Conservation (phyloP, 495 filamentous ascomycete species). For the Tirmania nivea region DNA sequence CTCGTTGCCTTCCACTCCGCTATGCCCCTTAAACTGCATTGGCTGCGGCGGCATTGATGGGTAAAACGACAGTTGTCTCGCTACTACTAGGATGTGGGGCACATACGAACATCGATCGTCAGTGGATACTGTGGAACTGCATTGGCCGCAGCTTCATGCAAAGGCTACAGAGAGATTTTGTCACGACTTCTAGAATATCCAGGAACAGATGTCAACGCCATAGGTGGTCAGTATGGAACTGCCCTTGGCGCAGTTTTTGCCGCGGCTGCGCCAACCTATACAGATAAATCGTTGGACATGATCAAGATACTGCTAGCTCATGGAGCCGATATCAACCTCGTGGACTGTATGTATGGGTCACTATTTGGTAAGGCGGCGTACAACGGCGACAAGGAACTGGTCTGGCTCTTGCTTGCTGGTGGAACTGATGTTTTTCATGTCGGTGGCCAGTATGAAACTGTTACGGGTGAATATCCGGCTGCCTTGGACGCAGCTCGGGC, state of each 20-base stretch:
- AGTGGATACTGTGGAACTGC: no score
- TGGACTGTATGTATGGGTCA: constrained; percentile 3
- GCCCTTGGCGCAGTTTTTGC: constrained; percentile 9
- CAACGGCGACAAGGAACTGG: not conserved
- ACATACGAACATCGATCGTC: constrained; percentile 6
- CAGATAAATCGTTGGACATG: no score
- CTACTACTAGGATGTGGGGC: constrained; percentile 12
- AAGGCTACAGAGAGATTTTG: no score
- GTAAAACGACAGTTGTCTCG: not conserved
- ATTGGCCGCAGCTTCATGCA: no score
- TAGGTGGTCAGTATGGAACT: constrained; percentile 6
- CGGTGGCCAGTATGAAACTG: constrained; percentile 9
- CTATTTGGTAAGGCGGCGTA: constrained; percentile 10
- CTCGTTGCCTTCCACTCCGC: no score
- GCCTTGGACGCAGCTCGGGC: constrained; percentile 11
- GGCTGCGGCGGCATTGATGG: constrained; percentile 6
- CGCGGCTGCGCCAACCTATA: no score
- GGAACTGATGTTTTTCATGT: constrained; percentile 11
- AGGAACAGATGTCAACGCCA: constrained; percentile 15
- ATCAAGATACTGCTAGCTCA: constrained; percentile 11
- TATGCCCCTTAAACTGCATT: no score
- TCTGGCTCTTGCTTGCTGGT: constrained; percentile 9
- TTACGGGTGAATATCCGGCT: constrained; percentile 3
- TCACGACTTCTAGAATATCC: constrained; percentile 8
- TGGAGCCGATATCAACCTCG: not conserved